A percentile compares a stretch with the other conserved stretches of the same genome.
Conservation (phyloP, 179 eudicot species). For the Actinidia arguta region DNA sequence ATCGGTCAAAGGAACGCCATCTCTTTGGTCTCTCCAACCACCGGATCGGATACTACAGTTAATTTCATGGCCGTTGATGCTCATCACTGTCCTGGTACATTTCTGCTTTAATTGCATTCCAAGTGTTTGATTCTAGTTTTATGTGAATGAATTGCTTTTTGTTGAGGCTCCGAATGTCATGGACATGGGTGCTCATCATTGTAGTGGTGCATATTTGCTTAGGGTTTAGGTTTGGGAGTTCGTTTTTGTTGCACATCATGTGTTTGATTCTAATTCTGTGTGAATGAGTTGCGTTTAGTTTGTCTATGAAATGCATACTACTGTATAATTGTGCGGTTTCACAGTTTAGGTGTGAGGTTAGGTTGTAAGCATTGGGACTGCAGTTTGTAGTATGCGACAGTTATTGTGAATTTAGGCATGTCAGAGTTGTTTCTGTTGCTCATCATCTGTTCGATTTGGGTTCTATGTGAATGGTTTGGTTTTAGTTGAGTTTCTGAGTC, state of each 20-base stretch:
- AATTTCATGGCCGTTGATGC: slow-evolving; percentile 64
- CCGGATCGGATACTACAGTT: slow-evolving; percentile 35
- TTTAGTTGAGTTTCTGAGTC: neutral
- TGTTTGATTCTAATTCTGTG: slow-evolving; percentile 14
- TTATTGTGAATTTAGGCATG: neutral
- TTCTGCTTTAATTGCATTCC: too few relatives aligned
- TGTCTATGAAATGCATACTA: neutral
- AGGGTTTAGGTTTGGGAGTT: too few relatives aligned
- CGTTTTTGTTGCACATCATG: neutral
- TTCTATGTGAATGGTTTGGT: neutral
- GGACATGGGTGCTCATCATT: too few relatives aligned
- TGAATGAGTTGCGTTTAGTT: neutral
- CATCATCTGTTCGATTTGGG: slow-evolving; percentile 14
- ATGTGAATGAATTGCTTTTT: too few relatives aligned
- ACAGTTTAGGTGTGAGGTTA: neutral
- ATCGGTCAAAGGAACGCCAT: slow-evolving; percentile 63
- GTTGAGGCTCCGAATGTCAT: too few relatives aligned
- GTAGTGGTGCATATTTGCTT: too few relatives aligned
- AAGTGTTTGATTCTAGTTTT: neutral
- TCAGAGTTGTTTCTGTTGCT: neutral
- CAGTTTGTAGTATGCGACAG: neutral
- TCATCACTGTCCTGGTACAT: slow-evolving; percentile 72
- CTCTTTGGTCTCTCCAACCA: slow-evolving; percentile 50
- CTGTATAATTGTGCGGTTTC: neutral
- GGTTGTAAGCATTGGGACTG: neutral